Evolutionary conservation across 345 rosid species (phyloP).

Genomic region (Orychophragmus violaceus): DNA sequence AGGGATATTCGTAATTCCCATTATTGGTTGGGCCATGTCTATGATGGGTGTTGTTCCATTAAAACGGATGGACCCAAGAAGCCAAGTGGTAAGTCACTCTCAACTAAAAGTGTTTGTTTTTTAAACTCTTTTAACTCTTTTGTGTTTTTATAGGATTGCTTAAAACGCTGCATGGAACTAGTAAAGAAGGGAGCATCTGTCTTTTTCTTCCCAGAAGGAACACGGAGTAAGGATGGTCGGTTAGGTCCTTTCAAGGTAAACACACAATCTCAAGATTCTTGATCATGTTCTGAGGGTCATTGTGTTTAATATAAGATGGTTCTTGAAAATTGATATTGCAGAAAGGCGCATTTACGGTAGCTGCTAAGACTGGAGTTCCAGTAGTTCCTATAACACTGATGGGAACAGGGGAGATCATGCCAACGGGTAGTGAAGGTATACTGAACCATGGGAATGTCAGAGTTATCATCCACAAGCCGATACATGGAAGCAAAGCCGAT

Average conservation of each 20-base stretch:
- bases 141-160: slow-evolving; percentile 57
- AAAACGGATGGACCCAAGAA: slow-evolving; percentile 85
- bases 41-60: slow-evolving; percentile 85
- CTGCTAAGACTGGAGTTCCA: slow-evolving; percentile 72
- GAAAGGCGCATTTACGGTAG: slow-evolving; percentile 96
- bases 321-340: slow-evolving; percentile 22
- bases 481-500: slow-evolving; percentile 59
- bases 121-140: neutral
- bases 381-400: slow-evolving; percentile 75
- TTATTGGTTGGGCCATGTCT: slow-evolving; percentile 92
- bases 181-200: slow-evolving; percentile 80
- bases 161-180: slow-evolving; percentile 75
- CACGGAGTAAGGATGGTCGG: slow-evolving; percentile 81
- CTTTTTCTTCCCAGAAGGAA: slow-evolving; percentile 90
- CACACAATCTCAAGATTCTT: neutral
- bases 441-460: slow-evolving; percentile 60
- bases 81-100: slow-evolving; percentile 63
- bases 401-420: slow-evolving; percentile 96
- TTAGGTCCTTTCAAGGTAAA: slow-evolving; percentile 83
- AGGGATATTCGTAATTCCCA: slow-evolving; percentile 61
- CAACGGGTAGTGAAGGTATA: slow-evolving; percentile 66
- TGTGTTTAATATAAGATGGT: neutral
- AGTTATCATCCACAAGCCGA: slow-evolving; percentile 69
- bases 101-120: neutral
- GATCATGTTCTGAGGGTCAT: too few species aligned